Evolutionary conservation across 1,284 basidiomycete genomes (phyloP), one percentile per base, ranked within the genome.

Genomic region (Dichomitus squalens): DNA sequence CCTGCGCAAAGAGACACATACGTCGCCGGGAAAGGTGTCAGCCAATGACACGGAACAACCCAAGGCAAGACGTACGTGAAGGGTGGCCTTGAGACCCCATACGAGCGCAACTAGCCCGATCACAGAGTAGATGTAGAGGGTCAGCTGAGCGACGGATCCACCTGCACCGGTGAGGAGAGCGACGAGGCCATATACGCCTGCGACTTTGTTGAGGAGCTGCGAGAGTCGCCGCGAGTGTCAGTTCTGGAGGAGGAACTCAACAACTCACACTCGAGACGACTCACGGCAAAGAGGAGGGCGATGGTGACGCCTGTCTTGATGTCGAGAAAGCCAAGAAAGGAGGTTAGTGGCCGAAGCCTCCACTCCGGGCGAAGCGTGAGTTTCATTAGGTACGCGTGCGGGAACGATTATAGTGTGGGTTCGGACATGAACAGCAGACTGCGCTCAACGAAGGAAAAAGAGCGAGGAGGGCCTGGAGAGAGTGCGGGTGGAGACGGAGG

Each of bases 171-270:
- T 90, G 64, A 96, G 79, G 61, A 96, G 83, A 14, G 95, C 95
- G 51, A 99, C 88, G 63, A 99, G 85, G 52, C 96, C 96, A 72
- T 98, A 99, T 16, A 98, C 85, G 55, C 96, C 96, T 14, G 96
- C 96, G 52, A 96, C 96, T 77, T 99, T 99, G 84, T 99, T 98
- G 66, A 99, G 83, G 52, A 97, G 79, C 93, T 95, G 65, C 21
- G 21, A 33, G 44, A 47, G 48, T 44, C 35, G 55, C 40, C 56
- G 21, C 48, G 52, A 43, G 47, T 54, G 58, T 63, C 44, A 63
- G 57, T 54, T 57, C 29, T 50, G 41, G 38, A 34, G 27, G 14
- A 21, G 21, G n/a, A 18, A 29, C 12, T 41, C 49, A 53, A 56
- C 52, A 54, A 57, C 51, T 47, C 54, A 58, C 55, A 50, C 41